phyloP scores from a whole-genome alignment of 768 basidiomycete genomes.

The Boletus edulis region DNA sequence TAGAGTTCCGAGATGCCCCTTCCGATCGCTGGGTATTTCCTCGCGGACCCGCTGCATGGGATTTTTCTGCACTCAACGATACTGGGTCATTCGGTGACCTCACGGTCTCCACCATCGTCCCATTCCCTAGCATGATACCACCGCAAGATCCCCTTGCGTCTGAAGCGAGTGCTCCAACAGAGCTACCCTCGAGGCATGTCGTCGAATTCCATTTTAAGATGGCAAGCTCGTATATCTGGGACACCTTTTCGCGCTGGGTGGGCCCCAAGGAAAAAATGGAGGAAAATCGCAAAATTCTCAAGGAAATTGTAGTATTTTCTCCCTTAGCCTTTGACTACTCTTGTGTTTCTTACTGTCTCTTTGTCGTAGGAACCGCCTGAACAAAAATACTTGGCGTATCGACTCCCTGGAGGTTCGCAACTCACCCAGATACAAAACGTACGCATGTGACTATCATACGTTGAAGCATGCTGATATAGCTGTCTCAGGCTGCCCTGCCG shows the following conservation, averaged over 20 bases:
- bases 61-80: slow-evolving; percentile 31
- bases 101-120: slow-evolving; percentile 44
- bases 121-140: slow-evolving; percentile 35
- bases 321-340: neutral
- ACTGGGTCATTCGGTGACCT: slow-evolving; percentile 29
- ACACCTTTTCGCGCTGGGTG: slow-evolving; percentile 58
- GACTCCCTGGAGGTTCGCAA: slow-evolving; percentile 52
- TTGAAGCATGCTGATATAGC: neutral
- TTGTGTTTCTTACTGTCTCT: neutral
- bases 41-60: slow-evolving; percentile 52
- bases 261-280: slow-evolving; percentile 54
- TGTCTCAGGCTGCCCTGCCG: slow-evolving; percentile 41
- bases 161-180: slow-evolving; percentile 10
- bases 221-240: slow-evolving; percentile 51
- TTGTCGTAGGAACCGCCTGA: slow-evolving; percentile 39
- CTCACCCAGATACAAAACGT: slow-evolving; percentile 62
- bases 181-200: slow-evolving; percentile 29
- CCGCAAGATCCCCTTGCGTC: slow-evolving; percentile 9
- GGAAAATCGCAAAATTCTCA: slow-evolving; percentile 45
- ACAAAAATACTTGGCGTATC: slow-evolving; percentile 55
- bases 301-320: slow-evolving; percentile 40
- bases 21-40: slow-evolving; percentile 70
- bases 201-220: slow-evolving; percentile 49
- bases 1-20: slow-evolving; percentile 66
- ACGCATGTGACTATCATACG: slow-evolving; percentile 13